Evolutionary conservation across 805 yeast species (phyloP), one percentile per base, ranked within the genome.

Genomic region (Vanderwaltozyma verrucispora): DNA sequence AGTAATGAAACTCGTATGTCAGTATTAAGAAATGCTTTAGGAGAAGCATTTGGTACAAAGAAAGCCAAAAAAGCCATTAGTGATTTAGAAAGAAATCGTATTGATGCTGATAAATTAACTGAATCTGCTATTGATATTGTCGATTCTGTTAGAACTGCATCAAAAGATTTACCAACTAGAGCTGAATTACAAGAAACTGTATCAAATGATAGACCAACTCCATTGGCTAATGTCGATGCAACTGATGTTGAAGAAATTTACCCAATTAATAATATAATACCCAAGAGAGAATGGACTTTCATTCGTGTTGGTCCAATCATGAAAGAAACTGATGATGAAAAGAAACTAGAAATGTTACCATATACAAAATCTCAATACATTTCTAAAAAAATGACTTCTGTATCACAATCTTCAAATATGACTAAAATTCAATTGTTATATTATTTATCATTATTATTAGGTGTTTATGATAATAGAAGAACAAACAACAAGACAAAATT

Each of bases 1-100:
- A 48, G 61, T 81, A 75, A 56, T 8, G 65, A 66, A 39, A 68
- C 65, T 5, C 61, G 67, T 42, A 51, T 53, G 49, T 65, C 71
- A 41, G 64, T 68, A 14, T 85, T 84, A 62, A 74, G 96, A 58
- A 83, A 75, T 39, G 81, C 85, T 2, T 71, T 92, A 54, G 98
- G 98, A 54, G 89, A 86, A 62, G 94, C 92, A 3, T 92, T 92
- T 51, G 98, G 98, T 71, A 89, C 98, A 40, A 88, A 84, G 65
- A 88, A 78, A 65, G 96, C 96, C 44, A 89, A 86, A 66, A 81
- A 85, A 50, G 94, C 94, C 26, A 82, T 92, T 52, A 65, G 74
- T 36, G 89, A 80, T 56, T 62, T 77, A 51, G 92, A 80, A 52
- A 76, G 81, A 59, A 92, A 92, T 63, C 72, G 82, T 50, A 78